Conservation (phyloP, 2,329 filamentous ascomycete species). For the Trematosphaeria pertusa region DNA sequence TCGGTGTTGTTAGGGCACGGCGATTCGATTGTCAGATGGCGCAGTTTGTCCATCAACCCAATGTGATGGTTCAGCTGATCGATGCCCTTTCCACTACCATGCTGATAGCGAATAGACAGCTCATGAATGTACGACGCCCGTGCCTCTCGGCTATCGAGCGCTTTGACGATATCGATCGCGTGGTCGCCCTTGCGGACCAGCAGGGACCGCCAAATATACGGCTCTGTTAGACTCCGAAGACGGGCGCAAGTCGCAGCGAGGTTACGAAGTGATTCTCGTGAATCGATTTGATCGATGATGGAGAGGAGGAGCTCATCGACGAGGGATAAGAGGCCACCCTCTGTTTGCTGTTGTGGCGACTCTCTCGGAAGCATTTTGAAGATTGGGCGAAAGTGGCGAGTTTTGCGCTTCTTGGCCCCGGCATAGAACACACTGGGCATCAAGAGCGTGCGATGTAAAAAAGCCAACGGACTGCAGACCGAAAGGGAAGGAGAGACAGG, state of each 20-base stretch:
- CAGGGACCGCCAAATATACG: slow-evolving; percentile 42
- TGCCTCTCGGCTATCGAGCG: slow-evolving; percentile 30
- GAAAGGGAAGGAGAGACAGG: too few species aligned
- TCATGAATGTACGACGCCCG: slow-evolving; percentile 35
- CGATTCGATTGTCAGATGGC: slow-evolving; percentile 40
- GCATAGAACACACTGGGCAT: slow-evolving; percentile 32
- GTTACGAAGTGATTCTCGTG: slow-evolving; percentile 26
- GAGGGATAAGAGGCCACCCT: slow-evolving; percentile 32
- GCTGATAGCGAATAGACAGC: slow-evolving; percentile 38
- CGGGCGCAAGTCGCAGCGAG: slow-evolving; percentile 40
- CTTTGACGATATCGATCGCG: slow-evolving; percentile 29
- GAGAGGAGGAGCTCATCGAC: slow-evolving; percentile 45
- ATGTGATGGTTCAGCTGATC: slow-evolving; percentile 38
- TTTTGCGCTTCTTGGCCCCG: slow-evolving; percentile 38
- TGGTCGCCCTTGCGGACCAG: slow-evolving; percentile 34
- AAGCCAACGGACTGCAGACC: neutral
- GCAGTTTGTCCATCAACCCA: slow-evolving; percentile 33
- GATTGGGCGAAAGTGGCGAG: slow-evolving; percentile 30
- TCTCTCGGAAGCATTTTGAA: slow-evolving; percentile 29
- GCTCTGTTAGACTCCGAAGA: slow-evolving; percentile 40
- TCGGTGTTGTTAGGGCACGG: slow-evolving; percentile 47
- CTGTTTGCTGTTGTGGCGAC: slow-evolving; percentile 11
- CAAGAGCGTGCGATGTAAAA: neutral
- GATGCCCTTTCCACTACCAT: slow-evolving; percentile 32
- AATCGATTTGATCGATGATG: slow-evolving; percentile 42